Evolutionary conservation across 441 rosid genomes (phyloP), one percentile per base, ranked within the genome.

Genomic region (Mallotus japonicus): DNA sequence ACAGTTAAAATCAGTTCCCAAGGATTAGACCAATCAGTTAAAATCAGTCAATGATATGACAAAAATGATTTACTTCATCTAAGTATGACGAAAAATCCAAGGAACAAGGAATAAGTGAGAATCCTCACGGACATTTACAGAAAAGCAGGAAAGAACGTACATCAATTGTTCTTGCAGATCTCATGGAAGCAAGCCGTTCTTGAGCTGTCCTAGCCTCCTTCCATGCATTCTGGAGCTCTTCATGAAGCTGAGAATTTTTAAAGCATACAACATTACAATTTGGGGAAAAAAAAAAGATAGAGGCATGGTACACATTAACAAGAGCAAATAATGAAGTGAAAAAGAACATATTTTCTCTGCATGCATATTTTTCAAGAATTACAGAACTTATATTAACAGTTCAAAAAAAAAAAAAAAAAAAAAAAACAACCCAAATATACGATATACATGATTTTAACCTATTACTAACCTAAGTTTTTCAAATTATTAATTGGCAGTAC

Each of bases 151-250:
- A 53, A 79, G 65, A 65, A 82, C 84, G 62, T 82, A 88, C 88
- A 76, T 85, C 78, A 77, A 16, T 80, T 70, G 28, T 14, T 79
- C 82, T 75, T 67, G 71, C 79, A 78, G 75, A 80, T 73, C 81
- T 88, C 73, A 67, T 47, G 47, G 83, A 80, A 74, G 85, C 80
- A 87, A 87, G 87, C 74, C 75, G 82, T 81, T 86, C 90, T 69
- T 62, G 72, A 79, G 89, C 91, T 71, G 67, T 73, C 81, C 81
- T 84, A 51, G 89, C 86, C 82, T 90, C 90, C 75, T 86, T 88
- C 73, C 71, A 72, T 72, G 94, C 92, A 81, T 72, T 84, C 69
- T 78, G 87, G 76, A 90, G 87, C 83, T 90, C 94, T 79, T 87
- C 80, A 66, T 75, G 81, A 42, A 88, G 88, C 96, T 94, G 75